Percentiles rank a stretch among this genome's conserved stretches.
These are phyloP conservation scores for Jimgerdemannia flammicorona DNA, from an alignment of 192 early-diverging fungal genomes.

Conservation along the genomic window DNA sequence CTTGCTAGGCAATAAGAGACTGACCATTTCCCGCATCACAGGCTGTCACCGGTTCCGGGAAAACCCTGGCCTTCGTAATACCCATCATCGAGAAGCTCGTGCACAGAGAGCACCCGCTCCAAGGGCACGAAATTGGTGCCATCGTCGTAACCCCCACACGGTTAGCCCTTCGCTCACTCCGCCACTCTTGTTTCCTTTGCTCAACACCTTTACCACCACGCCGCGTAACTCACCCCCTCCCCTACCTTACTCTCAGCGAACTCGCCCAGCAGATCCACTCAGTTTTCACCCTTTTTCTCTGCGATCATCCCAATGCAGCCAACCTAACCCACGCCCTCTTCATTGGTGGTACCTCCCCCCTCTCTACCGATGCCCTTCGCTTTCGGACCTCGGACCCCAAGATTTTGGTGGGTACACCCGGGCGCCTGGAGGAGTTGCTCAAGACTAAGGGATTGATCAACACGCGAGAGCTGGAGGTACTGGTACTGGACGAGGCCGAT, in stretches of 20 bases:
- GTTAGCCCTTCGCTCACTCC: slow-evolving; percentile 9
- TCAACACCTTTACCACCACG: neutral
- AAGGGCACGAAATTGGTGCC: slow-evolving; percentile 77
- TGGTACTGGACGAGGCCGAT: slow-evolving; percentile 96
- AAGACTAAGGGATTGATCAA: slow-evolving; percentile 50
- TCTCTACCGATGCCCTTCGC: slow-evolving; percentile 56
- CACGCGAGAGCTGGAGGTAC: slow-evolving; percentile 77
- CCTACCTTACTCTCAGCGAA: slow-evolving; percentile 47
- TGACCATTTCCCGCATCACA: slow-evolving; percentile 8
- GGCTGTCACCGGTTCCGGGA: slow-evolving; percentile 96
- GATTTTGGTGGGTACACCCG: slow-evolving; percentile 90
- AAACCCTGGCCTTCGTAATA: slow-evolving; percentile 89
- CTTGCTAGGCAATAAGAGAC: neutral
- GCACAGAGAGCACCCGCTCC: slow-evolving; percentile 53
- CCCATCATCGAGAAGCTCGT: slow-evolving; percentile 88
- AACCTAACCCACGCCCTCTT: slow-evolving; percentile 51
- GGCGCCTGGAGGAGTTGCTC: slow-evolving; percentile 80
- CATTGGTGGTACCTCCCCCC: slow-evolving; percentile 66
- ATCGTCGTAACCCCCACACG: slow-evolving; percentile 85
- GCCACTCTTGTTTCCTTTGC: neutral
- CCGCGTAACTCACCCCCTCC: neutral
- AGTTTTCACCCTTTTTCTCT: slow-evolving; percentile 63
- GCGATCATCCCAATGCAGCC: slow-evolving; percentile 33
- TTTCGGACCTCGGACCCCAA: slow-evolving; percentile 69
- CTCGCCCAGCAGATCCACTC: slow-evolving; percentile 82